Base-by-base conservation (phyloP, 768 basidiomycete genomes). In the Calocybe indica region DNA sequence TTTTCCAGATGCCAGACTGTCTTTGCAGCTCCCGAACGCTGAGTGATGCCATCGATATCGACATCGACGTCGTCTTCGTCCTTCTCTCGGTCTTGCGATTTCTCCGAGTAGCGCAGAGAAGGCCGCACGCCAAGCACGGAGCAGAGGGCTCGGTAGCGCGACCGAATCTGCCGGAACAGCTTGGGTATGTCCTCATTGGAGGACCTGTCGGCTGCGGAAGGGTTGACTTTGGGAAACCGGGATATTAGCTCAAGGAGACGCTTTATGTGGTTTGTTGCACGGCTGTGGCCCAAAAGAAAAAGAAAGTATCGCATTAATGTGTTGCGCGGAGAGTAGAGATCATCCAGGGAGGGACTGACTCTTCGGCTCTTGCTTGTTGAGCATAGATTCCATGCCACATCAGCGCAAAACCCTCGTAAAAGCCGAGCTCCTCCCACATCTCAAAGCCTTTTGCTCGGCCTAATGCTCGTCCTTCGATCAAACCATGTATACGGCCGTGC, bases 371-470 rank as follows among this genome's bases (percentile, higher is more conserved):
- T 4, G 62, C 65, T 47, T 73, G 70, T 45, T 64, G 65, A 14
- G 64, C 56, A 37, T 70, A 69, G 45, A 88, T 65, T 1, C 71
- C 70, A 50, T 69, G 63, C 89, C 90, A 96, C 47, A 82, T 77
- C 46, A 58, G 52, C 2, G 91, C 91, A 55, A 87, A 86, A 5
- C 93, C 95, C 56, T 94, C 79, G 62, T 94, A 94, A 57, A 85
- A 97, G 1, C 90, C 93, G 9, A 99, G 76, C 63, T 99, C 95
- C 63, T 97, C 94, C 92, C 93, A 97, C 66, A 96, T 83, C 65
- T 95, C 93, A 63, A 84, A 97, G 0, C 88, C 90, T 56, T 95
- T 93, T 56, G 92, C 86, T 46, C 83, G 76, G 1, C 93, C 95
- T 12, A 97, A 74, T 0, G 87, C 85, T 10, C 92, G 75, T 7